Conservation (phyloP, 306 rosid genomes). For the Sicyos baderoa region DNA sequence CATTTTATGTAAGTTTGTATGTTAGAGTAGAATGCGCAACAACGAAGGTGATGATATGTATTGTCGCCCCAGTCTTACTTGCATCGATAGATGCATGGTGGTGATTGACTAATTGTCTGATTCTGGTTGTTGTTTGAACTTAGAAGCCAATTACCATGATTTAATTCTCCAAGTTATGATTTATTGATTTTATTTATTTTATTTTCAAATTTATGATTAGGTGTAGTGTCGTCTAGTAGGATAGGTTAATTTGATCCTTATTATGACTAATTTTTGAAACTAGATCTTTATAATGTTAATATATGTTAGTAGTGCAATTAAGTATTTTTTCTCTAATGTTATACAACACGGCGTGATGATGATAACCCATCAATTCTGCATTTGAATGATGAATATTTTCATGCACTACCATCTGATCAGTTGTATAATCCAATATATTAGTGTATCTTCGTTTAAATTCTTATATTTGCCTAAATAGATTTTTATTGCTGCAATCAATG, state of each 20-base stretch:
- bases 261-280: too few species aligned
- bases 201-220: neutral
- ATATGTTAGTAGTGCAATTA: too few species aligned
- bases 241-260: slow-evolving; percentile 33
- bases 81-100: slow-evolving; percentile 48
- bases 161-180: neutral
- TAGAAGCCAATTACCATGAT: too few species aligned
- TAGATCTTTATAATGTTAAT: too few species aligned
- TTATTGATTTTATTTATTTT: neutral
- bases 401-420: slow-evolving; percentile 92
- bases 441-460: neutral
- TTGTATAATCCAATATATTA: neutral
- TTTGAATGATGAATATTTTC: slow-evolving; percentile 46
- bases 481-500: slow-evolving; percentile 30
- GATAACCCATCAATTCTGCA: slow-evolving; percentile 47
- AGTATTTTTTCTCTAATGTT: neutral
- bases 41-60: slow-evolving; percentile 43
- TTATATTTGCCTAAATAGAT: too few species aligned
- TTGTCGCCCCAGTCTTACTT: slow-evolving; percentile 95
- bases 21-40: neutral
- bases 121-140: neutral
- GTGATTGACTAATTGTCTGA: slow-evolving; percentile 75
- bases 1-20: neutral
- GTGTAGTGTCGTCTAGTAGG: neutral
- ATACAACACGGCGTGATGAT: slow-evolving; percentile 48